Evolutionary conservation across 805 yeast genomes (phyloP).

Genomic region (Teunomyces tritomae): DNA sequence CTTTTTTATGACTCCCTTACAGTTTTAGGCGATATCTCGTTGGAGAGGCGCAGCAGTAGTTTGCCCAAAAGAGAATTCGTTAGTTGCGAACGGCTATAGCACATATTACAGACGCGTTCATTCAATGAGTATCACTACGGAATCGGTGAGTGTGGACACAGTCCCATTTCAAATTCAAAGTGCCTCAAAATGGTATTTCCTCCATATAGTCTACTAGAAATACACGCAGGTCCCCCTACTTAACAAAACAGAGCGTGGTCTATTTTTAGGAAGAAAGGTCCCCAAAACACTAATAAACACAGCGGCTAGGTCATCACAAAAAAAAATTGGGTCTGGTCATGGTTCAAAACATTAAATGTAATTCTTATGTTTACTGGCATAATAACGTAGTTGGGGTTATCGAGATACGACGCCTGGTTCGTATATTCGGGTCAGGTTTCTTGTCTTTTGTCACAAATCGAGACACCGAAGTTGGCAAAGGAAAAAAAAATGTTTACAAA

Average conservation of each 20-base stretch:
- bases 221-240: neutral
- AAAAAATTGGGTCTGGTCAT: neutral
- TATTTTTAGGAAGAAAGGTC: neutral
- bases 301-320: neutral
- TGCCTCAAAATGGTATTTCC: neutral
- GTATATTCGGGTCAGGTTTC: neutral
- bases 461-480: neutral
- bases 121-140: neutral
- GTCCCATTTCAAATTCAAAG: neutral
- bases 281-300: neutral
- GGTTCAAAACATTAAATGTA: neutral
- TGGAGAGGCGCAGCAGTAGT: neutral
- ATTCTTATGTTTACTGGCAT: neutral
- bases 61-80: neutral
- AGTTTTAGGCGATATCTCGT: too few relatives aligned
- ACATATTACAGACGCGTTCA: neutral
- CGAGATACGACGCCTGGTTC: neutral
- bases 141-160: neutral
- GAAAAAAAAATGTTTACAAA: slow-evolving; percentile 8
- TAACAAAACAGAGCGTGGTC: neutral
- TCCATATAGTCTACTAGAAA: neutral
- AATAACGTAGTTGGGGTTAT: neutral
- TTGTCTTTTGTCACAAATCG: neutral
- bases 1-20: too few relatives aligned
- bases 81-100: neutral